Evolutionary conservation across 345 rosid genomes (phyloP).

Genomic region (Citrus hindsii): DNA sequence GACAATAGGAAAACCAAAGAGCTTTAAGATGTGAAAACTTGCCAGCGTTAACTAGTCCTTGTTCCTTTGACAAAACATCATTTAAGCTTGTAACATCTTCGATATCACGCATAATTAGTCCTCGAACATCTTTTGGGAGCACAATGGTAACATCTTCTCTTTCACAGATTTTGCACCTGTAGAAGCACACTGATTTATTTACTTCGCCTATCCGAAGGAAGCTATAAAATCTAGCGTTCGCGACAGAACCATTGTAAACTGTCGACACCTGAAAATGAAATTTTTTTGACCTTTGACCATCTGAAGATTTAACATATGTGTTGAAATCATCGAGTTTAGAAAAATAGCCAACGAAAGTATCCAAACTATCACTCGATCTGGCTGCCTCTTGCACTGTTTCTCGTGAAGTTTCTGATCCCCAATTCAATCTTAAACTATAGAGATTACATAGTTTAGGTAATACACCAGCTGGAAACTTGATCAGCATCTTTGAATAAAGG

Average conservation of each 20-base stretch:
- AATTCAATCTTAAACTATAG: background rate
- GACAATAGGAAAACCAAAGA: background rate
- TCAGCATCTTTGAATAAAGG: fast-evolving
- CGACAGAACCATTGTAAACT: too few species aligned
- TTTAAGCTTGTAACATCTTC: background rate
- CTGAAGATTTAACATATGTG: too few species aligned
- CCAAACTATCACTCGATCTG: background rate
- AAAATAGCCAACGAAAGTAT: background rate
- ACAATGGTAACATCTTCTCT: background rate
- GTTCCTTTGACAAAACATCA: background rate
- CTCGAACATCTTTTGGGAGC: background rate
- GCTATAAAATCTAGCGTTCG: too few species aligned
- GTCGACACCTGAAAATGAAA: background rate
- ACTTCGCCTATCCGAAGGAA: too few species aligned
- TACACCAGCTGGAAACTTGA: background rate
- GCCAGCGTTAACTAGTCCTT: background rate
- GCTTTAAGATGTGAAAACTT: background rate
- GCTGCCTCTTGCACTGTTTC: background rate
- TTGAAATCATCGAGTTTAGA: background rate
- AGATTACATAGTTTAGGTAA: background rate
- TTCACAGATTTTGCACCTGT: background rate
- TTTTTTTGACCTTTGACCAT: too few species aligned
- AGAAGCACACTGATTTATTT: too few species aligned
- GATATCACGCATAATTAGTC: too few species aligned
- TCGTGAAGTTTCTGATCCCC: background rate